Evolutionary conservation across 768 basidiomycete genomes (phyloP).

Genomic region (Dioszegia hungarica): DNA sequence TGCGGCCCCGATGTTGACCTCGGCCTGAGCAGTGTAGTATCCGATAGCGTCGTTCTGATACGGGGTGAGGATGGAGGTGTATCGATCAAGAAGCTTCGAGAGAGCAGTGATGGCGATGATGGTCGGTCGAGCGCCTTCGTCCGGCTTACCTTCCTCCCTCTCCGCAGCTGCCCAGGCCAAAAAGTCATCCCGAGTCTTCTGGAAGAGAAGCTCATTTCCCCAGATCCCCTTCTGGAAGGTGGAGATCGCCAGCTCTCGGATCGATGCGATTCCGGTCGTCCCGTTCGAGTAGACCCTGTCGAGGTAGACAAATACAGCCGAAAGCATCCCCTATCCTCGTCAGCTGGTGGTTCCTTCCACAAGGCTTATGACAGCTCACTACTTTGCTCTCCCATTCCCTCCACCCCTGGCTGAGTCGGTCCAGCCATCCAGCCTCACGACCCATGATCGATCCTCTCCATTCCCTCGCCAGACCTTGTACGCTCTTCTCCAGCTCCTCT

Average conservation of each 20-base stretch:
- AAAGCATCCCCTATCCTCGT: conserved; percentile 11
- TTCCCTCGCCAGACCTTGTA: conserved; percentile 20
- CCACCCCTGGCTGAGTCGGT: conserved; percentile 22
- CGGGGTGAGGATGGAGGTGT: conserved; percentile 12
- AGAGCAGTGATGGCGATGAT: conserved; percentile 13
- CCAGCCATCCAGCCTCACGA: conserved; percentile 27
- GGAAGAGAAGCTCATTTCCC: conserved; percentile 31
- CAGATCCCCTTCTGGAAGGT: conserved; percentile 32
- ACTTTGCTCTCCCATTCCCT: conserved; percentile 23
- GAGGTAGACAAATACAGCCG: conserved; percentile 35
- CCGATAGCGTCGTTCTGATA: conserved; percentile 13
- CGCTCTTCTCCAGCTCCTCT: conserved; percentile 26
- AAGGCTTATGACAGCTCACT: conserved; percentile 11
- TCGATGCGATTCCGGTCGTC: conserved; percentile 12
- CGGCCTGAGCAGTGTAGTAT: conserved; percentile 11
- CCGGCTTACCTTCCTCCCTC: conserved; percentile 7
- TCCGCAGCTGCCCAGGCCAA: conserved; percentile 29
- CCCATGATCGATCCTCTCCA: conserved; percentile 32
- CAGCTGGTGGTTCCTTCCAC: neutral
- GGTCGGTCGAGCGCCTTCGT: conserved; percentile 9
- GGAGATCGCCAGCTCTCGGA: conserved; percentile 20
- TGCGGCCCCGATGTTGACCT: neutral
- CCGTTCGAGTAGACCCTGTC: conserved; percentile 29
- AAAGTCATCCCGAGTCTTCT: conserved; percentile 33
- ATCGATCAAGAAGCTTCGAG: conserved; percentile 14